Conservation (phyloP, 2,329 filamentous ascomycete species). For the Colletotrichum sp. region DNA sequence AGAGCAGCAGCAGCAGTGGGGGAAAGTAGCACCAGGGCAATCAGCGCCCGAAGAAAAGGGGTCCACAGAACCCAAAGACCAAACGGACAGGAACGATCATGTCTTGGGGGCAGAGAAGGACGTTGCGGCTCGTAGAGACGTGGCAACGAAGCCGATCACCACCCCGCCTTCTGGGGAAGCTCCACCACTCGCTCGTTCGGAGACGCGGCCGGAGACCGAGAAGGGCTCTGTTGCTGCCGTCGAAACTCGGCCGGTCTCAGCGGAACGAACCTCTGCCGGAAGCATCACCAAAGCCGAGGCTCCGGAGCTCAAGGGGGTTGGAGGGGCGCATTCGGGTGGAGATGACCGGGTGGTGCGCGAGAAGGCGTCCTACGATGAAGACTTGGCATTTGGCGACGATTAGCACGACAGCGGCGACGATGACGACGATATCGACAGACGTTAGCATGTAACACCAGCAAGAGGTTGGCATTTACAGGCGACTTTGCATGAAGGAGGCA, state of each 20-base stretch:
- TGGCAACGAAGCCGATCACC: background rate
- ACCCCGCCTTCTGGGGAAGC: background rate
- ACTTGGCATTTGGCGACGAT: background rate
- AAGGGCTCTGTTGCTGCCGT: background rate
- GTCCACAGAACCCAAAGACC: slow-evolving; percentile 22
- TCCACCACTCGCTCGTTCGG: background rate
- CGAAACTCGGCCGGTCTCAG: background rate
- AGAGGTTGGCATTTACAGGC: background rate
- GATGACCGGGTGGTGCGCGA: slow-evolving; percentile 23
- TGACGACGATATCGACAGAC: slow-evolving; percentile 3
- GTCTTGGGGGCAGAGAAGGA: background rate
- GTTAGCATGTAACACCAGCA: background rate
- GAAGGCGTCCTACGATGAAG: slow-evolving; percentile 11
- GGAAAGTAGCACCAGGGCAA: slow-evolving; percentile 6
- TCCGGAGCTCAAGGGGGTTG: slow-evolving; percentile 28
- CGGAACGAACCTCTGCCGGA: background rate
- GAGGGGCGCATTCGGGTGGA: slow-evolving; percentile 25
- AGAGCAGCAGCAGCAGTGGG: background rate
- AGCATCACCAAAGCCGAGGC: slow-evolving; percentile 13
- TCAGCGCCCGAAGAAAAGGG: slow-evolving; percentile 13
- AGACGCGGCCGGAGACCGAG: background rate
- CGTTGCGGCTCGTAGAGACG: background rate
- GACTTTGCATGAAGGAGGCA: background rate
- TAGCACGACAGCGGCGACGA: background rate
- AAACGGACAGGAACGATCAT: slow-evolving; percentile 4